Evolutionary conservation across 768 basidiomycete genomes (phyloP), one percentile per base, ranked within the genome.

Genomic region (Mycena polygramma): DNA sequence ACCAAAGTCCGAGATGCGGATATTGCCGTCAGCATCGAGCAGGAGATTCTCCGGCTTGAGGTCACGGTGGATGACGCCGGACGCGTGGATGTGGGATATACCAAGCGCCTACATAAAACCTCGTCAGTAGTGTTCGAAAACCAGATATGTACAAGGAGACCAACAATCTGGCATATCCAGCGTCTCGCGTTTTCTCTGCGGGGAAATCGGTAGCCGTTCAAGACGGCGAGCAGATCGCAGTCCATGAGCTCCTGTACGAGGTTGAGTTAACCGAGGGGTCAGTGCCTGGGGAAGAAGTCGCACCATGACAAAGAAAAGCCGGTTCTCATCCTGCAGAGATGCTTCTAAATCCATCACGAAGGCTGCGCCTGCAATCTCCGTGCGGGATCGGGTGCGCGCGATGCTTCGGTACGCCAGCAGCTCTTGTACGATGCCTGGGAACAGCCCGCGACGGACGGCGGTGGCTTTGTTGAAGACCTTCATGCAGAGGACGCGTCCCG

Each of bases 21-120:
- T 73, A 45, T 85, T 85, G 57, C 79, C 79, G 6, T 74, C 75
- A 9, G 66, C 70, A 69, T 85, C 85, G 59, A 92, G 81, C n/a
- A 93, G 83, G 51, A 93, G 85, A 68, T 93, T 92, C 80, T 89
- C 89, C 4, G 90, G 86, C 74, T 93, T 92, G 65, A 93, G 85
- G 70, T 92, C 90, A 17, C 91, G 85, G 77, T 92, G 91, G 39
- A 92, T 85, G 63, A 92, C 87, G 51, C 90, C 90, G 76, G 89
- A 84, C 30, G 79, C 79, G 72, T 92, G 91, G 49, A 93, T 77
- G 49, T 80, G 76, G 4, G 78, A 68, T n/a, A 86, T 75, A 1
- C 84, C 85, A 37, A 81, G 79, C 8, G 80, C 79, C 84, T 86
- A n/a, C n/a, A n/a, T n/a, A 30, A 30, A 24, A 24, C 43, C 14